These are phyloP conservation scores for Diaporthe australafricana DNA, from an alignment of 2,329 filamentous ascomycete genomes.

Conservation along the genomic window DNA sequence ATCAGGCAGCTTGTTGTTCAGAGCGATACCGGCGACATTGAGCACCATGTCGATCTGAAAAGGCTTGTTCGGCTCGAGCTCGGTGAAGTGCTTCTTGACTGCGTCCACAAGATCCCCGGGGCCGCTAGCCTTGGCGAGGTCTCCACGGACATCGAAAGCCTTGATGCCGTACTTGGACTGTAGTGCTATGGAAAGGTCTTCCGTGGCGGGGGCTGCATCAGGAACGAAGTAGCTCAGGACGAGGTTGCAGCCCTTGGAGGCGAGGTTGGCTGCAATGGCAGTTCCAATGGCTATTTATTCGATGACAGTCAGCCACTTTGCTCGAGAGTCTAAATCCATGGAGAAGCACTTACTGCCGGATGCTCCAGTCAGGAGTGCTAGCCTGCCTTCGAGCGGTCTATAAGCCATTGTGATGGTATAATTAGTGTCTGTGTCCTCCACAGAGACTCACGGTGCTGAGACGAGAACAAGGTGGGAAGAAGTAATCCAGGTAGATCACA, in stretches of 20 bases:
- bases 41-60: slow-evolving; percentile 85
- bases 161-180: slow-evolving; percentile 67
- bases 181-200: slow-evolving; percentile 71
- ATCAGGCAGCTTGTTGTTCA: slow-evolving; percentile 74
- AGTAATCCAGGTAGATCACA: not conserved
- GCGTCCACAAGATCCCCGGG: slow-evolving; percentile 69
- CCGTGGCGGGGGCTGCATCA: slow-evolving; percentile 55
- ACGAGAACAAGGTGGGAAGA: not conserved
- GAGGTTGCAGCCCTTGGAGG: slow-evolving; percentile 76
- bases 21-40: slow-evolving; percentile 83
- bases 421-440: not conserved
- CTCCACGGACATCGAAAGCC: slow-evolving; percentile 76
- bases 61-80: slow-evolving; percentile 46
- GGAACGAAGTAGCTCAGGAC: slow-evolving; percentile 76
- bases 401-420: not conserved
- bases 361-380: not conserved
- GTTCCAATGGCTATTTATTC: slow-evolving; percentile 74
- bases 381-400: not conserved
- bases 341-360: not conserved
- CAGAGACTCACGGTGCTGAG: not conserved
- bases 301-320: not conserved
- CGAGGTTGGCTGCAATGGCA: slow-evolving; percentile 74
- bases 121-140: slow-evolving; percentile 73
- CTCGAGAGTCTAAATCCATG: not conserved
- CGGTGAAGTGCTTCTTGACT: slow-evolving; percentile 68